Conservation (phyloP, 441 rosid genomes). For the Bruguiera hainesii region DNA sequence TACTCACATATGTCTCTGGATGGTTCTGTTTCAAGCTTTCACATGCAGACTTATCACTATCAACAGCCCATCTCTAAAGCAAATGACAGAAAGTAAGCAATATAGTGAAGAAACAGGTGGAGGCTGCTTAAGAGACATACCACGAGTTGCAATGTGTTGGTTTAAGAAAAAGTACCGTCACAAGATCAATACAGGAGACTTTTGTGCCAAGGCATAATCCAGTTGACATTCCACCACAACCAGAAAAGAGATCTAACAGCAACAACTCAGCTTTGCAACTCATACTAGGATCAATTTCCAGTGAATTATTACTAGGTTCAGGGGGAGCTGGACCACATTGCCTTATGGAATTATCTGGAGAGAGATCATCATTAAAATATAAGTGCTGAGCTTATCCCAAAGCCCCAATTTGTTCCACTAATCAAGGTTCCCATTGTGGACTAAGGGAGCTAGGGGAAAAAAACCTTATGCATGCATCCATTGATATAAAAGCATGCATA, state of each 20-base stretch:
- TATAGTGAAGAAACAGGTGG: slow-evolving; percentile 16
- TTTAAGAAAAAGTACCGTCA: slow-evolving; percentile 57
- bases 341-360: slow-evolving; percentile 42
- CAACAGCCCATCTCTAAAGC: slow-evolving; percentile 85
- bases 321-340: slow-evolving; percentile 26
- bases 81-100: slow-evolving; percentile 25
- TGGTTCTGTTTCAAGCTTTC: slow-evolving; percentile 83
- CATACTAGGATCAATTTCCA: slow-evolving; percentile 30
- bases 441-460: neutral
- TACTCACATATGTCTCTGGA: slow-evolving; percentile 65
- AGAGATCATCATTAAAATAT: slow-evolving; percentile 11
- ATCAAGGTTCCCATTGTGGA: neutral
- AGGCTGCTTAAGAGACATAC: slow-evolving; percentile 21
- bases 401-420: neutral
- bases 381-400: neutral
- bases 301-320: slow-evolving; percentile 17
- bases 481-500: neutral
- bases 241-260: slow-evolving; percentile 81
- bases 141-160: slow-evolving; percentile 11
- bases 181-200: slow-evolving; percentile 56
- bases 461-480: neutral
- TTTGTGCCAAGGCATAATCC: slow-evolving; percentile 91
- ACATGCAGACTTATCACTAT: slow-evolving; percentile 64
- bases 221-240: slow-evolving; percentile 98
- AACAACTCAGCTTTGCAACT: slow-evolving; percentile 39